Percentiles rank a stretch among this genome's conserved stretches.
Conservation (phyloP, 371 early-diverging fungal genomes). For the Mucor sp. region DNA sequence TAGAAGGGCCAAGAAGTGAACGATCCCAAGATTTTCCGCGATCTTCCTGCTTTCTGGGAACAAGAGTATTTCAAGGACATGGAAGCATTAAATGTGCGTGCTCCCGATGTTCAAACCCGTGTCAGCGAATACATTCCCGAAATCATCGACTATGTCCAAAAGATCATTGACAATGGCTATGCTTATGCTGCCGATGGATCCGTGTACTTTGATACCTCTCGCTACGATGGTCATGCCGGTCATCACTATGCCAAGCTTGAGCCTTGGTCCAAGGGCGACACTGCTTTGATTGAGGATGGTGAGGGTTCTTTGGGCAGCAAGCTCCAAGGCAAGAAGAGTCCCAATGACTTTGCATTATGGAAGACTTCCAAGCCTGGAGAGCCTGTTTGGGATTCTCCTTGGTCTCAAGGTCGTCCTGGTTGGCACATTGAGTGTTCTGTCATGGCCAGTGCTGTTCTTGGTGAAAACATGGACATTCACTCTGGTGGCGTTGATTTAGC, state of each 20-base stretch:
- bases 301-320: conserved; percentile 86
- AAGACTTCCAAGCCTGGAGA: conserved; percentile 97
- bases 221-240: conserved; percentile 82
- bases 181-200: conserved; percentile 95
- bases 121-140: conserved; percentile 99
- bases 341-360: conserved; percentile 99
- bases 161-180: conserved; percentile 93
- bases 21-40: conserved; percentile 88
- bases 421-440: conserved; percentile 99
- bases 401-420: conserved; percentile 97
- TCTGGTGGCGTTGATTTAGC: conserved; percentile 98
- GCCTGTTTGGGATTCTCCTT: conserved; percentile 95
- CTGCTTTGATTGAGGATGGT: conserved; percentile 84
- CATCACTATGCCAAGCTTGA: conserved; percentile 94
- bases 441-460: conserved; percentile 97
- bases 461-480: conserved; percentile 96
- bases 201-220: conserved; percentile 97
- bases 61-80: conserved; percentile 96
- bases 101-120: conserved; percentile 95
- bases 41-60: conserved; percentile 96
- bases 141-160: conserved; percentile 89
- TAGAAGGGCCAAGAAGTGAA: conserved; percentile 71
- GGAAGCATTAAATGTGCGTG: conserved; percentile 88
- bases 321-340: conserved; percentile 72
- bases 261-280: conserved; percentile 87